Evolutionary conservation across 2,329 filamentous ascomycete species (phyloP).

Genomic region (Dactylonectria macrodidyma): DNA sequence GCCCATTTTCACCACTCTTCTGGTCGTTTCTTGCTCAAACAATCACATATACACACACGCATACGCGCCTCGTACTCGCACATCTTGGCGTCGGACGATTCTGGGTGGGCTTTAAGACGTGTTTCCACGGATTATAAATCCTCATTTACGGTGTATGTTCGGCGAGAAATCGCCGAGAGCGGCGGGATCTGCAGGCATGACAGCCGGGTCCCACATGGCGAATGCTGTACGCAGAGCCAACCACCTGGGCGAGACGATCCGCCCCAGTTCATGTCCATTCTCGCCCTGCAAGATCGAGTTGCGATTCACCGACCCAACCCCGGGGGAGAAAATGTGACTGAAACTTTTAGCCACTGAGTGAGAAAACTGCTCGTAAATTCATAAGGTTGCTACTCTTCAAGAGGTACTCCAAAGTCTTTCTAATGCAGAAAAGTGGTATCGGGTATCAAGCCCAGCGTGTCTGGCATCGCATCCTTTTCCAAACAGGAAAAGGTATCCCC

Average conservation of each 20-base stretch:
- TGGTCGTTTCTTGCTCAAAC: not conserved
- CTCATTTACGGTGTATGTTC: not conserved
- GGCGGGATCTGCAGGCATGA: constrained; percentile 28
- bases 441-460: constrained; percentile 36
- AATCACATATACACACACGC: not conserved
- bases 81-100: constrained; percentile 6
- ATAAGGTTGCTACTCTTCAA: not conserved
- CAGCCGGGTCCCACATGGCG: not conserved
- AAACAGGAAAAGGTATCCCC: not conserved
- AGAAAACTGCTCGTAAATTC: not conserved
- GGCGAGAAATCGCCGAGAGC: constrained; percentile 10
- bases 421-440: constrained; percentile 34
- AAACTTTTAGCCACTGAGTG: not conserved
- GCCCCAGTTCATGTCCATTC: not conserved
- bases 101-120: constrained; percentile 2
- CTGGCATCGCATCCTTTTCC: constrained; percentile 18
- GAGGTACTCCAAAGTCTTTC: constrained; percentile 12
- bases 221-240: not conserved
- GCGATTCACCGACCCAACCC: not conserved
- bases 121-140: constrained; percentile 19
- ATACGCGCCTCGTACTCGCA: too few relatives aligned
- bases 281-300: not conserved
- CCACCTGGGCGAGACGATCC: not conserved
- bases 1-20: constrained; percentile 27
- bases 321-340: not conserved